Percentiles rank a stretch among this genome's conserved stretches.
Conservation (phyloP, 192 early-diverging fungal species). For the Gryganskiella cystojenkinii region DNA sequence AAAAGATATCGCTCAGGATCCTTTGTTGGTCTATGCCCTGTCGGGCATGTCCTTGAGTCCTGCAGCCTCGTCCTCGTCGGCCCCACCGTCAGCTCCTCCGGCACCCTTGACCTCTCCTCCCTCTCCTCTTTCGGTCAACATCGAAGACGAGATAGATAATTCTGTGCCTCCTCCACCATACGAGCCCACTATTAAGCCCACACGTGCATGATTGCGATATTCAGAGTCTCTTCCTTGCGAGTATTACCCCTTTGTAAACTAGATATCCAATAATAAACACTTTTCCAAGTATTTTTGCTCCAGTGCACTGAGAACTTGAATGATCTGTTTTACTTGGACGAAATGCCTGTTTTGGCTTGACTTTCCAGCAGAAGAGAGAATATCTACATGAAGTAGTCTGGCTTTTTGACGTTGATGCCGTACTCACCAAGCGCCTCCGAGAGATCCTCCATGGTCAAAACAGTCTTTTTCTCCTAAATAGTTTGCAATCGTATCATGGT, state of each 20-base stretch:
- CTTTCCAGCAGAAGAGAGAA: too few species aligned
- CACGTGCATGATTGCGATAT: too few species aligned
- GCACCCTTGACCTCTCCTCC: not conserved
- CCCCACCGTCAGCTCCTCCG: not conserved
- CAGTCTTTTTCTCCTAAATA: slow-evolving; percentile 82
- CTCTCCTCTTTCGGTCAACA: not conserved
- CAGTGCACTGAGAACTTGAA: too few species aligned
- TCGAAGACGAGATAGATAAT: slow-evolving; percentile 6
- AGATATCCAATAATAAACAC: too few species aligned
- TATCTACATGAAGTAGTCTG: slow-evolving; percentile 81
- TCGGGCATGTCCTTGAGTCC: slow-evolving; percentile 7
- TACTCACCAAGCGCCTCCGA: slow-evolving; percentile 89
- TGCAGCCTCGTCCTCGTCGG: not conserved
- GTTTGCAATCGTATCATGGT: too few species aligned
- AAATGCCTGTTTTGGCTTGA: too few species aligned
- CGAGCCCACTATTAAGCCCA: slow-evolving; percentile 9
- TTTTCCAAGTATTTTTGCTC: too few species aligned
- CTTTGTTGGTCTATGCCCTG: slow-evolving; percentile 13
- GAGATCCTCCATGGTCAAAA: slow-evolving; percentile 94
- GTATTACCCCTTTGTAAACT: too few species aligned
- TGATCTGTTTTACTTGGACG: too few species aligned
- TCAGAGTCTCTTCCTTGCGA: too few species aligned
- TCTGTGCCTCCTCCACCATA: slow-evolving; percentile 24
- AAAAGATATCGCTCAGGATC: slow-evolving; percentile 26
- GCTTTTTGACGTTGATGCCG: slow-evolving; percentile 96